Conservation (phyloP, 2,329 filamentous ascomycete genomes). For the Neocucurbitaria cava region DNA sequence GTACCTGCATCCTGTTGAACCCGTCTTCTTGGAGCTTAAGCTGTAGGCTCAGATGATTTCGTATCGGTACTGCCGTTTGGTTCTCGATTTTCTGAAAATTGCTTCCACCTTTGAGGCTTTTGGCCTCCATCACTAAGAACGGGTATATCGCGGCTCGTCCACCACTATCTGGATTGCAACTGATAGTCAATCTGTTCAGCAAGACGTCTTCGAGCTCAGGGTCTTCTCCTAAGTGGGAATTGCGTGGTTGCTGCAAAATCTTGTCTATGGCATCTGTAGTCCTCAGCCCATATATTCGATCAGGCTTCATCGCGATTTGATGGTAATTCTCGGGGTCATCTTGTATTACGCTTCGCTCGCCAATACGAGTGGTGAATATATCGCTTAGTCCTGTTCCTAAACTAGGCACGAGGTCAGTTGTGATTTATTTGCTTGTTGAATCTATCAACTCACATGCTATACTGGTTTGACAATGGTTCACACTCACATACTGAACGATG, state of each 20-base stretch:
- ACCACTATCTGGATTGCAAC: slow-evolving; percentile 19
- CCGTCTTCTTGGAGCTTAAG: slow-evolving; percentile 10
- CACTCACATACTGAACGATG: slow-evolving; percentile 6
- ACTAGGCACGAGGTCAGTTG: too few species aligned
- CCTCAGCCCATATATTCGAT: slow-evolving; percentile 18
- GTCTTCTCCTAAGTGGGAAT: neutral
- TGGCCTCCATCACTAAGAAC: slow-evolving; percentile 27
- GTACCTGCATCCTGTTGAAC: slow-evolving; percentile 18
- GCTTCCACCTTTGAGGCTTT: slow-evolving; percentile 15
- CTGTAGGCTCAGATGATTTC: slow-evolving; percentile 17
- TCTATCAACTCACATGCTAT: too few species aligned
- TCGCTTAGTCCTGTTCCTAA: slow-evolving; percentile 12
- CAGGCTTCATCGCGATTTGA: slow-evolving; percentile 12
- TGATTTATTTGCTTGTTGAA: too few species aligned
- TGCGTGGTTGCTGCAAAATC: neutral
- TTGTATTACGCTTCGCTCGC: slow-evolving; percentile 6
- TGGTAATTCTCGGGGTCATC: neutral
- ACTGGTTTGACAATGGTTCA: too few species aligned
- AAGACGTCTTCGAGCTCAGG: neutral
- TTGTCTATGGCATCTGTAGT: slow-evolving; percentile 16
- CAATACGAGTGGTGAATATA: slow-evolving; percentile 15
- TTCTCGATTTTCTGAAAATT: slow-evolving; percentile 23
- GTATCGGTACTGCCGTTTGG: slow-evolving; percentile 23
- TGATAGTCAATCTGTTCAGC: slow-evolving; percentile 13
- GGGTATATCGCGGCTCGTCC: slow-evolving; percentile 20